Evolutionary conservation across 208 protist genomes (phyloP).

Genomic region (Herpetomonas samuelpessoai): DNA sequence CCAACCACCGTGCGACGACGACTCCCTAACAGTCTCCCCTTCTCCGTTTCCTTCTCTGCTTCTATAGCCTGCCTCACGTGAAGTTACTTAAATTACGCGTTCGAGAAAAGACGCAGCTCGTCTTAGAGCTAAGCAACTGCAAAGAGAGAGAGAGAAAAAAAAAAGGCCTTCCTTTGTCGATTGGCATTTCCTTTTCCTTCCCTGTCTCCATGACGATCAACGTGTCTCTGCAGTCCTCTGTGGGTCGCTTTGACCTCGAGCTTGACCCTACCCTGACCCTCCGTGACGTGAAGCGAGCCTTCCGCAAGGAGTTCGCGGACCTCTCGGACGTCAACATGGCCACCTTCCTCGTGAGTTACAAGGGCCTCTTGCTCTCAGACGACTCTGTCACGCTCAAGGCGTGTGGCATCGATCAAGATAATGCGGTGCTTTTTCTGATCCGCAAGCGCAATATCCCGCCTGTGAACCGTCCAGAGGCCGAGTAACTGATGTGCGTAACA

Average conservation of each 20-base stretch:
- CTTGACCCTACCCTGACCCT: slow-evolving; percentile 34
- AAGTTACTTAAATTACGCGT: too few relatives aligned
- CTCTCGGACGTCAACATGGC: slow-evolving; percentile 55
- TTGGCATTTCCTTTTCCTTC: slow-evolving; percentile 4
- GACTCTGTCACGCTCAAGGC: slow-evolving; percentile 30
- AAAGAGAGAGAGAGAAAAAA: too few relatives aligned
- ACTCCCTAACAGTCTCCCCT: too few relatives aligned
- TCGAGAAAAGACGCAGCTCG: too few relatives aligned
- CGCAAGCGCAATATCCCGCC: too few relatives aligned
- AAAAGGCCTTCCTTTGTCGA: too few relatives aligned
- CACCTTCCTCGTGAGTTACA: slow-evolving; percentile 38
- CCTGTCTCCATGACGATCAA: slow-evolving; percentile 14
- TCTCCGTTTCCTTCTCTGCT: too few relatives aligned
- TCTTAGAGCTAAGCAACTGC: too few relatives aligned
- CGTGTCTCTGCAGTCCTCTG: slow-evolving; percentile 56
- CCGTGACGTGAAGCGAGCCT: slow-evolving; percentile 32
- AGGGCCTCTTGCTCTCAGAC: slow-evolving; percentile 38
- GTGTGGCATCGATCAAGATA: slow-evolving; percentile 17
- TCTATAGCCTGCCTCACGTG: too few relatives aligned
- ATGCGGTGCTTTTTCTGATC: slow-evolving; percentile 30
- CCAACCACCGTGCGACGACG: too few relatives aligned
- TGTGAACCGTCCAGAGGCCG: too few relatives aligned
- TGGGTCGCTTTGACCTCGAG: slow-evolving; percentile 46
- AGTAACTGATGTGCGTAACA: too few relatives aligned
- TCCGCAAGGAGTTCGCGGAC: slow-evolving; percentile 19